These are phyloP conservation scores for Ichthyophthirius multifiliis DNA, from an alignment of 169 alveolate species.

Conservation along the genomic window DNA sequence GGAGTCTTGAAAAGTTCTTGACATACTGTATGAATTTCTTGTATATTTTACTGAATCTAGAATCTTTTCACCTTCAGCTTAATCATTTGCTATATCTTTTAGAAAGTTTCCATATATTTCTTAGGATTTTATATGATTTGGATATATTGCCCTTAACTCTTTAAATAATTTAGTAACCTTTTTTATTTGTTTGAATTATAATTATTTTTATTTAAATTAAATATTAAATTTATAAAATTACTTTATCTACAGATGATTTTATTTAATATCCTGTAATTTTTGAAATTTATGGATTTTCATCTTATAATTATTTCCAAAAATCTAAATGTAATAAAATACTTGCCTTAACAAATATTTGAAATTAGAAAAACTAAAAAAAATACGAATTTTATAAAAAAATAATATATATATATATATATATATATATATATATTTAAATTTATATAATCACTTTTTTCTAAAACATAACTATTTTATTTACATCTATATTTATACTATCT, in stretches of 20 bases:
- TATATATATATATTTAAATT: no score
- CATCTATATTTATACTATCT: conserved; percentile 15
- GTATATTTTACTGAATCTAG: conserved; percentile 19
- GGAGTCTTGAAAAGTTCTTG: conserved; percentile 3
- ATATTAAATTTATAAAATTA: no score
- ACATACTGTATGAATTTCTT: neutral
- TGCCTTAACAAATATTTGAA: conserved; percentile 7
- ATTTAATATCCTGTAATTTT: conserved; percentile 26
- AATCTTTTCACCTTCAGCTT: conserved; percentile 10
- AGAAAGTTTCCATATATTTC: conserved; percentile 25
- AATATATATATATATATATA: no score
- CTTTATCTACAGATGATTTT: conserved; percentile 17
- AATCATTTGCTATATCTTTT: conserved; percentile 25
- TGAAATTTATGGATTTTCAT: conserved; percentile 32
- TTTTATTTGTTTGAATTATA: no score
- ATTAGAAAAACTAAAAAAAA: conserved; percentile 20
- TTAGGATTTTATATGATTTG: conserved; percentile 31
- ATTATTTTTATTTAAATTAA: no score
- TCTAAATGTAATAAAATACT: conserved; percentile 25
- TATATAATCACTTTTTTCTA: neutral
- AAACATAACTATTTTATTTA: conserved; percentile 15
- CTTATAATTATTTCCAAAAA: conserved; percentile 33
- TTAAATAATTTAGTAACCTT: conserved; percentile 3
- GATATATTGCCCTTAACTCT: conserved; percentile 10
- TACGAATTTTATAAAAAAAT: neutral